Evolutionary conservation across 2,329 filamentous ascomycete species (phyloP), one percentile per base, ranked within the genome.

Genomic region (Colletotrichum higginsianum): DNA sequence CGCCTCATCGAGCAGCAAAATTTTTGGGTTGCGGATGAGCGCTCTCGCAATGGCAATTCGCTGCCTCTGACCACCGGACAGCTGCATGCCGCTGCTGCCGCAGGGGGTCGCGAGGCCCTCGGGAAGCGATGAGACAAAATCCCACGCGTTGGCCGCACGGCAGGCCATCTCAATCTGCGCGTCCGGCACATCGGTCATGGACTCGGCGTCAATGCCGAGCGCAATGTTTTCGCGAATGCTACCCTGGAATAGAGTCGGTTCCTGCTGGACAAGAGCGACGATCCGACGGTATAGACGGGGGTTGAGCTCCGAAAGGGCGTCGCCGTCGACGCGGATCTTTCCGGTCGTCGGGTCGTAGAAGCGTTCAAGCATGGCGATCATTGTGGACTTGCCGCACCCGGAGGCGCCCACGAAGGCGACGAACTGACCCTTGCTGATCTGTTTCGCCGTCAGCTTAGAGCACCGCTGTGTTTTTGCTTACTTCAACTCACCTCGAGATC

Each of bases 41-140:
- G 91, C 91, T 9, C 93, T 86, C 0, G 92, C 93, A 73, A 95
- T 94, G 11, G 92, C 91, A 44, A 94, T 87, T 26, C 91, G 89
- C 78, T 94, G 92, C 9, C 92, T 85, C 78, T 95, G 92, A 1
- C 93, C 93, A 30, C 93, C 93, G 1, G 91, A 93, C 1, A 95
- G 83, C 70, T 92, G 90, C 21, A 91, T 88, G 0, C 92, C 92
- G 60, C 89, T 88, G 75, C 91, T 88, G 2, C 92, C 92, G 26
- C 92, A 91, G 1, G 85, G 82, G 0, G 92, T 92, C 1, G 85
- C 82, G 66, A 93, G 90, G 0, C 89, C 90, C 44, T 80, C 79
- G 5, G 79, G 79, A 0, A 80, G 74, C 8, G 79, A 80, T 0
- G 77, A 77, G 13, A 82, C 73, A 70, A 88, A 88, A 50, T 86